Evolutionary conservation across 2,329 filamentous ascomycete species (phyloP).

Genomic region (Trichophyton schoenleinii): DNA sequence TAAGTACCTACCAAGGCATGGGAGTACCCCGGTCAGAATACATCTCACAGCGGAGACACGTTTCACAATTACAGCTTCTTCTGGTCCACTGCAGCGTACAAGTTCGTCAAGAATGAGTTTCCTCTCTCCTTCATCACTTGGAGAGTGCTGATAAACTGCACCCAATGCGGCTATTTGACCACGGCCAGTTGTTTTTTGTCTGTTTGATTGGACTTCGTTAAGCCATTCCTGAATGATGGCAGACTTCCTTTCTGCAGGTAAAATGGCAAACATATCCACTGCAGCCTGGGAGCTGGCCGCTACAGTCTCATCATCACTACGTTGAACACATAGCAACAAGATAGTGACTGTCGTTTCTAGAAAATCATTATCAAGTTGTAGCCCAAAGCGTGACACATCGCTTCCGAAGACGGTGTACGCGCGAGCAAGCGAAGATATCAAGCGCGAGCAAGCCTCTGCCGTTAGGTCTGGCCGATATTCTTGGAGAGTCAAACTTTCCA

Average conservation of each 20-base stretch:
- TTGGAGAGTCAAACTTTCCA: constrained; percentile 30
- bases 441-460: constrained; percentile 29
- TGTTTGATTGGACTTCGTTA: constrained; percentile 24
- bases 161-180: constrained; percentile 35
- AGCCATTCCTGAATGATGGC: constrained; percentile 30
- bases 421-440: constrained; percentile 28
- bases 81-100: constrained; percentile 21
- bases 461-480: constrained; percentile 30
- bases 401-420: constrained; percentile 12
- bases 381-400: neutral
- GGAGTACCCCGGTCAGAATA: constrained; percentile 26
- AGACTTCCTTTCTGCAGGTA: constrained; percentile 22
- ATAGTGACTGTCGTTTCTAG: constrained; percentile 23
- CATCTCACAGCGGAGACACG: constrained; percentile 31
- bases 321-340: constrained; percentile 29
- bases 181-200: constrained; percentile 28
- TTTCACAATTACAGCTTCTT: constrained; percentile 30
- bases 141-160: constrained; percentile 26
- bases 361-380: constrained; percentile 15
- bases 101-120: constrained; percentile 23
- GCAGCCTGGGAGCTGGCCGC: constrained; percentile 30
- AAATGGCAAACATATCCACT: constrained; percentile 28
- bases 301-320: constrained; percentile 30
- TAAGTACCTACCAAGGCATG: constrained; percentile 23
- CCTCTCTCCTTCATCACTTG: constrained; percentile 16